Evolutionary conservation across 2,329 filamentous ascomycete species (phyloP).

Genomic region (Penicillium sp.): DNA sequence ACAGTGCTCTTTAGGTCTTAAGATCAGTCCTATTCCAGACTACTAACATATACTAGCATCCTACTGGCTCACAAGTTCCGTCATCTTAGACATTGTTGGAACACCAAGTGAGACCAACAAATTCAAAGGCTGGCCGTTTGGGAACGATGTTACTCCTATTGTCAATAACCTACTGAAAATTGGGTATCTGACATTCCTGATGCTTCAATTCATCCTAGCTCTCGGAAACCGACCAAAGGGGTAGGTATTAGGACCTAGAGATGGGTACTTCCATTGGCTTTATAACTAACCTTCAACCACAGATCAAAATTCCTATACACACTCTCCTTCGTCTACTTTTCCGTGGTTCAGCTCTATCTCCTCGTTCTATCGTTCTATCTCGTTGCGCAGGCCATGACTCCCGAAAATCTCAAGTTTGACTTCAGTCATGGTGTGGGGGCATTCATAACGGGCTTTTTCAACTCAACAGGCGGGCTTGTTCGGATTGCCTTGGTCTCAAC

Average conservation of each 20-base stretch:
- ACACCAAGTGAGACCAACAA: constrained; percentile 55
- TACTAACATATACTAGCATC: constrained; percentile 60
- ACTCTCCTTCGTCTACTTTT: constrained; percentile 80
- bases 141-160: constrained; percentile 76
- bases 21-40: not conserved
- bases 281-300: not conserved
- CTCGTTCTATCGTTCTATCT: constrained; percentile 59
- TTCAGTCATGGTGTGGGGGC: constrained; percentile 57
- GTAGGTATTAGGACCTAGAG: not conserved
- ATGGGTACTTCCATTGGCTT: not conserved
- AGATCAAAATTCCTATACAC: constrained; percentile 81
- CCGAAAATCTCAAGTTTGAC: constrained; percentile 68
- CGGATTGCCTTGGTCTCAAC: constrained; percentile 85
- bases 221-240: constrained; percentile 94
- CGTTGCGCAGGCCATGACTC: constrained; percentile 67
- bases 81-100: constrained; percentile 95
- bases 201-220: constrained; percentile 90
- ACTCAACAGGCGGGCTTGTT: constrained; percentile 74
- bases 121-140: constrained; percentile 79
- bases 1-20: not conserved
- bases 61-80: constrained; percentile 93
- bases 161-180: constrained; percentile 88
- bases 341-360: constrained; percentile 63
- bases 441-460: constrained; percentile 76
- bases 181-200: constrained; percentile 80